Base-by-base conservation (phyloP, 495 filamentous ascomycete species). In the Neurospora discreta region DNA sequence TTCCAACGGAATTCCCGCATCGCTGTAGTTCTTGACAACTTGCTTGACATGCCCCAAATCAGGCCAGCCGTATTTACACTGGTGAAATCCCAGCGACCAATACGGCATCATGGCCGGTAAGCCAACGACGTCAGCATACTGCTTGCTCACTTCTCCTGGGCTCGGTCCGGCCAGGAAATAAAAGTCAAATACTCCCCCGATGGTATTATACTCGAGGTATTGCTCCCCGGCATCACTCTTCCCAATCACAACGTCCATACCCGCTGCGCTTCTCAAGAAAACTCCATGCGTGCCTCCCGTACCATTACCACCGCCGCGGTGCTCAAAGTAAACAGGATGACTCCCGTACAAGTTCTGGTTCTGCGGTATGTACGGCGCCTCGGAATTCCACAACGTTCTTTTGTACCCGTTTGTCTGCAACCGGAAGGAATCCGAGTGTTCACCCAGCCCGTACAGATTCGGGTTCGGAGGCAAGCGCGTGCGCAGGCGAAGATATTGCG, bases 301-400 rank as follows among this genome's bases (percentile, higher is more conserved):
- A 10, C 90, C 89, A 5, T 84, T 78, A 13, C 77, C 76, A 3
- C 90, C 8, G 7, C 90, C 8, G 7, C 93, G 89, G 77, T 93
- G 90, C 68, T 97, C 93, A 74, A 92, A 90, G 80, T 97, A 97
- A 8, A 97, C 83, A 0, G 93, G 94, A 75, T 97, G 93, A 72
- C 86, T 89, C 8, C 93, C 92, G 75, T 97, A 97, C 20, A 96
- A 77, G 76, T 97, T 97, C 7, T 84, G 83, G 5, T 74, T 72
- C 11, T 73, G 69, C 20, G 83, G 82, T 8, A 84, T 79, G 15
- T 81, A 82, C 71, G 92, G 93, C 0, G 92, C 81, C 80, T 96
- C 93, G 67, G 91, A 87, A 39, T 87, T 89, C 93, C 93, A 97
- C 15, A 97, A 76, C 0, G 93, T 97, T 9, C 93, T 88, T 4